Evolutionary conservation across 208 protist species (phyloP), one percentile per base, ranked within the genome.

Genomic region (Tritrichomonas musculus): DNA sequence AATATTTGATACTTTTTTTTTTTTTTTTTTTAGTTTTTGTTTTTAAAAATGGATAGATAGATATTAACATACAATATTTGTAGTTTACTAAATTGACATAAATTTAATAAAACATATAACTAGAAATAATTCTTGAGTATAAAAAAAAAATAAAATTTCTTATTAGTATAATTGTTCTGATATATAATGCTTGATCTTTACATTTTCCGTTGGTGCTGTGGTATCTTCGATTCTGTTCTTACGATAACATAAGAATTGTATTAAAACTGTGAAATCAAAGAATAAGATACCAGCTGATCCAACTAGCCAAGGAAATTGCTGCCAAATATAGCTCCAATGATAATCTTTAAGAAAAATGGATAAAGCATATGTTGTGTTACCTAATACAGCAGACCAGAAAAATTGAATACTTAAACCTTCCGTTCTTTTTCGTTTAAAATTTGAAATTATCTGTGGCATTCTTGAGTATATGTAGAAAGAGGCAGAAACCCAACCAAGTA

Each of bases 321-420:
- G 25, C 73, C 73, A 82, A 11, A 82, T 47, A 36, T 82, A 82
- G 1, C 41, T 20, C 73, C 73, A 82, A 82, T 82, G 73, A 50
- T 25, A 82, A 25, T 82, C 73, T 25, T 82, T 82, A 41, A 47
- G 41, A 36, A 82, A 82, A n/a, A 82, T 82, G n/a, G 73, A 82
- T n/a, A 82, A 8, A n/a, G 73, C 41, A 30, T 82, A 82, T 47
- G 73, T 82, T 22, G 13, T 5, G 30, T 82, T 82, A 11, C 73
- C 73, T 3, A 82, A 36, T 20, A 25, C 30, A 50, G 73, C 73
- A 47, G 41, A 82, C 30, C 47, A 53, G 73, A 50, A 82, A 44
- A 82, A 82, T 30, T 82, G 33, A 5, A 50, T 50, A n/a, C 39
- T 53, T n/a, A 82, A 82, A 8, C 73, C 73, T 50, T 47, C 41